Evolutionary conservation across 2,329 filamentous ascomycete species (phyloP), one percentile per base, ranked within the genome.

Genomic region (Rachicladosporium sp.): DNA sequence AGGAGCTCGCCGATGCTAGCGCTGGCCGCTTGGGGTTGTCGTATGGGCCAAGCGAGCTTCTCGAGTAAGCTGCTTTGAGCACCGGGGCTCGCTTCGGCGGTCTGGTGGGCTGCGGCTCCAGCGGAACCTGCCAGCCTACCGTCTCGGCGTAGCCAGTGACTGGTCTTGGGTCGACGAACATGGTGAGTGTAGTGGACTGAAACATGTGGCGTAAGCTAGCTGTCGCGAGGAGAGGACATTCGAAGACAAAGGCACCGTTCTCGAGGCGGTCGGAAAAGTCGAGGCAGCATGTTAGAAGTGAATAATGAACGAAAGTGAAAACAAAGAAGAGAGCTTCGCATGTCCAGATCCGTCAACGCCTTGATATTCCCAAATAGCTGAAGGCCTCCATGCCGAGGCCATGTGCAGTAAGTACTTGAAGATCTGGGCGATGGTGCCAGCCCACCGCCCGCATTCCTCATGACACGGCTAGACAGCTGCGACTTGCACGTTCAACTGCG

Each of bases 101-200:
- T 7, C 12, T 29, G 2, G 34, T 34, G 15, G 36, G 34, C 15
- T 41, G 38, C 4, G 38, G 33, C 31, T 35, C 33, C 3, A 32
- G 15, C 13, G 40, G 39, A 34, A 49, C 37, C 29, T 36, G 45
- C 49, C 49, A 51, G 30, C 46, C 50, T 35, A 43, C 29, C 8
- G 47, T 48, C 13, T 42, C 38, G 15, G 38, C 38, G 32, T 47
- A 53, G 10, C 40, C 43, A 10, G 51, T 52, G 21, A 47, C 37
- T 27, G 51, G 49, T 34, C 46, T 50, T 4, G 49, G 42, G 7
- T 54, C 46, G 23, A 51, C 43, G 29, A 48, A 52, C 52, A 54
- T 55, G 37, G 29, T 35, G n/a, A 23, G 27, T 9, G 6, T 29
- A 13, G 7, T 30, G 23, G 40, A 31, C 7, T 11, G 8, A 23